Base-by-base conservation (phyloP, 2,329 filamentous ascomycete genomes). In the Ceratocystis papillata region DNA sequence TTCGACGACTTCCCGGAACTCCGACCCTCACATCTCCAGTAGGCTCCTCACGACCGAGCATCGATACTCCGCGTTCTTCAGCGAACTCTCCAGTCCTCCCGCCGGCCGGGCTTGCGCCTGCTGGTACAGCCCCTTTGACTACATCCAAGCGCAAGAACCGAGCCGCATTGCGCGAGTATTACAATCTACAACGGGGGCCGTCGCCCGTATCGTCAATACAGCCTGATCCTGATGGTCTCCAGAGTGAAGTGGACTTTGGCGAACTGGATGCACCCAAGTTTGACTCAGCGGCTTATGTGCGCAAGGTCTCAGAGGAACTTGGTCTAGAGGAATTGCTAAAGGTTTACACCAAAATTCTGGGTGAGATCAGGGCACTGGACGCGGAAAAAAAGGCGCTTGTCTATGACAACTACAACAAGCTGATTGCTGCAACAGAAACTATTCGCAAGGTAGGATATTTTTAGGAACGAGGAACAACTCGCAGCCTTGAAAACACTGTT, bases 331-430 rank as follows among this genome's bases (percentile, higher is more conserved):
- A 87, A 65, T 77, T 94, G 64, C 73, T 94, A 72, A 80, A 80
- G 64, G 79, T 87, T 1, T 91, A 94, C 73, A 85, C 87, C 60
- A 81, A 83, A 25, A 79, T 93, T 8, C 76, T 93, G 70, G 82
- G 85, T 70, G 93, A 97, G 77, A 93, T 96, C 61, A 79, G 91
- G 46, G 92, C 90, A 1, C 80, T 99, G 20, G 94, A 97, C 72
- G 93, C 93, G 28, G 94, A 99, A 80, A 88, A 94, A 75, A 99
- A 99, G 77, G 92, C 93, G 1, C 78, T 99, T 69, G 94, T 99
- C 3, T 99, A 99, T 75, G 93, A 99, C 75, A 99, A 99, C 74
- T 99, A 97, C 76, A 94, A 88, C 71, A 97, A 97, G 77, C 78
- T 99, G 70, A 96, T 99, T 70, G 84, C 87, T n/a, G 94, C 94